Evolutionary conservation across 2,329 filamentous ascomycete genomes (phyloP), one percentile per base, ranked within the genome.

Genomic region (Arthrinium phaeospermum): DNA sequence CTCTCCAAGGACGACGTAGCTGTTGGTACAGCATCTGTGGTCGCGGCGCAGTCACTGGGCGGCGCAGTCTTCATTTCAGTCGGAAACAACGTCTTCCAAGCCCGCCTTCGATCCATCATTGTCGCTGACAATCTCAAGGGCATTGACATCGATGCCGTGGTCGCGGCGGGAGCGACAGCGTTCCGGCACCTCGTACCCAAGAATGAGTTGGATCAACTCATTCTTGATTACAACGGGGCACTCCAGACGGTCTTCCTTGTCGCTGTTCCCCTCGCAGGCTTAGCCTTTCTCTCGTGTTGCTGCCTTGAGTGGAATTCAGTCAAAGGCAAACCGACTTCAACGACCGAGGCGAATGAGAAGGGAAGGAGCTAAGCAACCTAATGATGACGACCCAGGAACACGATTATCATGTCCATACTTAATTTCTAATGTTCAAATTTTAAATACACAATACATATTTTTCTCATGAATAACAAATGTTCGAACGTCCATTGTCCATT

Each of bases 61-160:
- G 85, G 83, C n/a, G 83, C 85, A 2, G 75, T 86, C 13, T 86
- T 86, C 73, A 81, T 86, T n/a, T 84, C 84, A 5, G 82, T 84
- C 41, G 84, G 83, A 6, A 84, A 86, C 74, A 84, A 80, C 61
- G 78, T 85, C 3, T 82, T 86, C 49, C 80, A 82, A 70, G 82
- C 80, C 71, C 77, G 80, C 45, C 79, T 85, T 0, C 49, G 68
- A 30, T 34, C 70, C 3, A 69, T 78, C 14, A 49, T 77, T 22
- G 24, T 19, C 1, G 61, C 71, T 27, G 74, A 73, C 6, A 13
- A 73, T 5, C 72, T 79, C 44, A 69, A 74, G 0, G 76, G 75
- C 0, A 30, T 78, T 45, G 75, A 78, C 51, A 70, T 77, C 22
- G 57, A 67, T 2, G 67, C 57, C 2, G 68, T 79, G 19, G 53